phyloP scores from a whole-genome alignment of 2,329 filamentous ascomycete genomes.

The Nemania diffusa region DNA sequence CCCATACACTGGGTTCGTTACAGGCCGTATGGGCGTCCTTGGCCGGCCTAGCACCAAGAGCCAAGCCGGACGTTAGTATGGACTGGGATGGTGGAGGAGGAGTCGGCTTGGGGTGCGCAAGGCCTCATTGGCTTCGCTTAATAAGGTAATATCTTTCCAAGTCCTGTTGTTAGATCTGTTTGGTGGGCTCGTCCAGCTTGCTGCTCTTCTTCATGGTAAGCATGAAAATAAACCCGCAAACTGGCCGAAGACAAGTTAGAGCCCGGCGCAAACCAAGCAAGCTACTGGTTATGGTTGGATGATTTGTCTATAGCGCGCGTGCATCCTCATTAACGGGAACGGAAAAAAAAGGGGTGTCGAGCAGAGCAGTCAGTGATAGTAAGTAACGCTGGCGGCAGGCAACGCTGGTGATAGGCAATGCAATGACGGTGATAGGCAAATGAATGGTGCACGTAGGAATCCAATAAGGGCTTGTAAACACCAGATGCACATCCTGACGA shows the following conservation, averaged over 20 bases:
- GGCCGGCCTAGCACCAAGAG: conserved; percentile 8
- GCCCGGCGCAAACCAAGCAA: not conserved
- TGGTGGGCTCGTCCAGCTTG: conserved; percentile 9
- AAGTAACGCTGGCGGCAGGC: not conserved
- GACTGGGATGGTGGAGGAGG: conserved; percentile 15
- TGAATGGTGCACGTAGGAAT: too few species aligned
- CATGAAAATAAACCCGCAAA: conserved; percentile 28
- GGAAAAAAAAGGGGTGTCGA: not conserved
- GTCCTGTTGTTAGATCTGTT: conserved; percentile 10
- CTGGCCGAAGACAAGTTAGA: conserved; percentile 17
- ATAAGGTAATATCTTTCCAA: conserved; percentile 20
- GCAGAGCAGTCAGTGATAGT: too few species aligned
- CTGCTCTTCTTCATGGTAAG: conserved; percentile 3
- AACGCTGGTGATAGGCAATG: not conserved
- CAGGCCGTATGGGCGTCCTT: conserved; percentile 3
- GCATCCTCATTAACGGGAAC: not conserved
- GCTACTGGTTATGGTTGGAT: not conserved
- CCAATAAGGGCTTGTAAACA: too few species aligned
- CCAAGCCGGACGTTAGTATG: conserved; percentile 15
- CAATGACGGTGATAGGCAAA: not conserved
- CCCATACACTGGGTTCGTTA: conserved; percentile 6
- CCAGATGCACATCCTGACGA: too few species aligned
- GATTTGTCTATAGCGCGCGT: not conserved
- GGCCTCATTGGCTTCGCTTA: conserved; percentile 31
- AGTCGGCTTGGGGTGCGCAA: not conserved